Conservation (phyloP, 805 yeast species). For the Schizosaccharomyces pombe region DNA sequence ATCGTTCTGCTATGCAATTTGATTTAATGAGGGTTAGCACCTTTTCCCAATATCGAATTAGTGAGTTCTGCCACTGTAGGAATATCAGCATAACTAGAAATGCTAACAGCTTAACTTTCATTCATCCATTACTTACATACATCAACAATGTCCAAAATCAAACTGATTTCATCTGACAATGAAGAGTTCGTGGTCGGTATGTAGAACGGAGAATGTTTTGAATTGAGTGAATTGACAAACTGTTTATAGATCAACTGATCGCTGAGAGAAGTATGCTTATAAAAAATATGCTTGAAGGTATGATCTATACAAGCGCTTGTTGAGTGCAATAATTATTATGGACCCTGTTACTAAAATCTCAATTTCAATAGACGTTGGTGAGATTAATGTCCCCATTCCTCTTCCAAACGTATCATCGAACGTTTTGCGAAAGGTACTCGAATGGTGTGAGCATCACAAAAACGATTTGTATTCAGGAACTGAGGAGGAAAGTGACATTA, state of each 20-base stretch:
- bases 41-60: too few relatives aligned
- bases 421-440: conserved; percentile 72
- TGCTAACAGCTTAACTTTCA: too few relatives aligned
- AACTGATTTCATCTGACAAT: conserved; percentile 1
- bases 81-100: too few relatives aligned
- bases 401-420: conserved; percentile 68
- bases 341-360: neutral
- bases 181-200: neutral
- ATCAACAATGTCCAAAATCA: neutral
- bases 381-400: conserved; percentile 54
- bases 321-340: neutral
- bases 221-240: too few relatives aligned
- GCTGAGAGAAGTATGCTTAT: conserved; percentile 71
- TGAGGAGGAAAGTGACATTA: conserved; percentile 51
- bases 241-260: conserved; percentile 27
- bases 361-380: conserved; percentile 18
- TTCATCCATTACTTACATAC: neutral
- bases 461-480: conserved; percentile 33
- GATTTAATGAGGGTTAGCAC: too few relatives aligned
- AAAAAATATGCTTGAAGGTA: conserved; percentile 67
- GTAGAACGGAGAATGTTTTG: too few relatives aligned
- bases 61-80: too few relatives aligned
- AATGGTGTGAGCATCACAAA: conserved; percentile 90
- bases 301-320: neutral
- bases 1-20: too few relatives aligned